Percentiles rank a stretch among this genome's conserved stretches.
These are phyloP conservation scores for Ceratobasidium sp. DNA, from an alignment of 1,284 basidiomycete genomes.

Conservation along the genomic window DNA sequence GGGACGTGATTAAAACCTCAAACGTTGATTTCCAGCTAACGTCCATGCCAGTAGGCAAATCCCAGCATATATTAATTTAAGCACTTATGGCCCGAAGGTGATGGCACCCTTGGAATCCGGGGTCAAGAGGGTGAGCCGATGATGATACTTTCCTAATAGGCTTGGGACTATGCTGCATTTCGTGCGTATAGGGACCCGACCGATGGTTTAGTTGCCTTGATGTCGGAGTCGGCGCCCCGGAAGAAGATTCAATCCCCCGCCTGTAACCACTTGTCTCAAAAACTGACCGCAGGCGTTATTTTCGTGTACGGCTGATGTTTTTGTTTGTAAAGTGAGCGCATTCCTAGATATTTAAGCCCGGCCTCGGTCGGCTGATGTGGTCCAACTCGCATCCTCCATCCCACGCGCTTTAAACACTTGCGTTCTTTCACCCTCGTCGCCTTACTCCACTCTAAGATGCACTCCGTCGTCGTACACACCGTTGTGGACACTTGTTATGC, in stretches of 20 bases:
- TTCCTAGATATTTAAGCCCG: slow-evolving; percentile 9
- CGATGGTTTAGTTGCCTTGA: background rate
- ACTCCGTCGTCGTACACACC: slow-evolving; percentile 8
- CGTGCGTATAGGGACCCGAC: background rate
- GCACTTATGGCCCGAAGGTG: slow-evolving; percentile 13
- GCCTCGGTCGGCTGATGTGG: background rate
- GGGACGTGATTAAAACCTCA: slow-evolving; percentile 8
- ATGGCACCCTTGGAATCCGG: background rate
- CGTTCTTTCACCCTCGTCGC: background rate
- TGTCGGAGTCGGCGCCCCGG: background rate
- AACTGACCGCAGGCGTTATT: slow-evolving; percentile 28
- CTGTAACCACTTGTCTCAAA: slow-evolving; percentile 29
- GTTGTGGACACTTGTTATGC: slow-evolving; percentile 60
- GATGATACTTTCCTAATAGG: slow-evolving; percentile 1
- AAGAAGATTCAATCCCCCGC: background rate
- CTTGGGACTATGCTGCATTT: slow-evolving; percentile 2
- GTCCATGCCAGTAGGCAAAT: background rate
- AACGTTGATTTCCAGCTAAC: background rate
- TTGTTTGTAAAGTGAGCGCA: slow-evolving; percentile 17
- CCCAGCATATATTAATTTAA: background rate
- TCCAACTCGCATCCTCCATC: background rate
- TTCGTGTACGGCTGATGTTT: too few relatives aligned
- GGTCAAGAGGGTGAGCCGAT: slow-evolving; percentile 2
- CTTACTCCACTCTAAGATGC: slow-evolving; percentile 2
- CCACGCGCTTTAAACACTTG: background rate